Evolutionary conservation across 805 yeast genomes (phyloP).

Genomic region (Candida verbasci): DNA sequence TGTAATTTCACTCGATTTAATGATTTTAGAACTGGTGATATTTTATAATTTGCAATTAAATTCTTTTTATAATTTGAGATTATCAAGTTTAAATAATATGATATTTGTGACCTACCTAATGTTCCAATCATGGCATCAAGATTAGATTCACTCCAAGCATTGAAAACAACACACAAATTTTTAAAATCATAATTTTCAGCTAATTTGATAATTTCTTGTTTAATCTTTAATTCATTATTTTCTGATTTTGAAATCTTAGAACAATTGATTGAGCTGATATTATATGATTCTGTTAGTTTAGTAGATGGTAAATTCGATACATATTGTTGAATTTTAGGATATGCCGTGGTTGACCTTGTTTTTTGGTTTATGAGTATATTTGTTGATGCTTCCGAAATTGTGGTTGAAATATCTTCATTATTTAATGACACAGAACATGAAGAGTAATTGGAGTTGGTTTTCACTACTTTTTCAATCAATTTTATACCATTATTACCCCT

Average conservation of each 20-base stretch:
- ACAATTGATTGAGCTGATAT: neutral
- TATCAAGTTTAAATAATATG: constrained; percentile 5
- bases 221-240: constrained; percentile 2
- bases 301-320: constrained; percentile 8
- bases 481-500: constrained; percentile 1
- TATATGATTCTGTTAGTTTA: constrained; percentile 5
- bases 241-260: neutral
- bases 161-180: constrained; percentile 1
- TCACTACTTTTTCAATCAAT: neutral
- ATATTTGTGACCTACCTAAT: constrained; percentile 4
- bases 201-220: constrained; percentile 4
- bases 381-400: no score
- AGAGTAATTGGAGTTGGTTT: constrained; percentile 5
- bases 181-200: constrained; percentile 3
- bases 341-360: neutral
- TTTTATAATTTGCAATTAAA: neutral
- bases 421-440: constrained; percentile 9
- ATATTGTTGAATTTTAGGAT: neutral
- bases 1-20: neutral
- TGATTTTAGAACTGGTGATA: constrained; percentile 8
- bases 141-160: constrained; percentile 6
- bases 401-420: no score
- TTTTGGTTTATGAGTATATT: neutral
- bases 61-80: neutral
- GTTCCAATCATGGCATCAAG: constrained; percentile 4